Percentiles rank a stretch among this genome's conserved stretches.
phyloP scores from a whole-genome alignment of 306 rosid genomes.

The Quercus rubra region DNA sequence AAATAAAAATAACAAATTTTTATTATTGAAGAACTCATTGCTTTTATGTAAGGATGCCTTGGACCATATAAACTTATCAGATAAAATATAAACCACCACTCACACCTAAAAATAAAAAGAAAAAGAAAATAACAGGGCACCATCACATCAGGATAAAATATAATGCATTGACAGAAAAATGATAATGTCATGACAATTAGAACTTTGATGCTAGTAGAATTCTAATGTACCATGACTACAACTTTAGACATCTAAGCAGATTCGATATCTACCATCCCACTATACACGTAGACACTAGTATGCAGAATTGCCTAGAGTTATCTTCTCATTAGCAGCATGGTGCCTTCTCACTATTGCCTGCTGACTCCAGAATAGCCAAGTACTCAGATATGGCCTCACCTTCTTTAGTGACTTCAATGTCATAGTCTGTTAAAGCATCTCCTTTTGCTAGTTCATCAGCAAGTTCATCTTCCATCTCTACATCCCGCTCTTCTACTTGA shows the following conservation, averaged over 20 bases:
- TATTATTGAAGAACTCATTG: no score
- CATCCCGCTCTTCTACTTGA: conserved; percentile 35
- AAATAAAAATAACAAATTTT: no score
- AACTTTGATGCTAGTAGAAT: not conserved
- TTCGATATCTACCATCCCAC: conserved; percentile 1
- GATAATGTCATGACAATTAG: not conserved
- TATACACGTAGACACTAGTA: conserved; percentile 16
- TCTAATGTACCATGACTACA: not conserved
- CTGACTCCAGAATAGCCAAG: conserved; percentile 52
- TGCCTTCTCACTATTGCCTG: conserved; percentile 17
- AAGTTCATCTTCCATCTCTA: conserved; percentile 52
- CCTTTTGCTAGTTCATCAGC: conserved; percentile 36
- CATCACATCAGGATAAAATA: not conserved
- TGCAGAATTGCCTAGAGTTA: not conserved
- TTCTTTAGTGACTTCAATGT: conserved; percentile 49
- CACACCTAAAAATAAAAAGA: not conserved
- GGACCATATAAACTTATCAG: no score
- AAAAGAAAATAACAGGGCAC: not conserved
- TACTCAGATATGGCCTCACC: conserved; percentile 83
- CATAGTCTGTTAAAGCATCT: conserved; percentile 48
- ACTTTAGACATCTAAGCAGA: not conserved
- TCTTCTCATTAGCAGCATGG: conserved; percentile 19
- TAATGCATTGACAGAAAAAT: not conserved
- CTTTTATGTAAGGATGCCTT: no score
- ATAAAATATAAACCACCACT: no score